A percentile compares a stretch with the other conserved stretches of the same genome.
These are phyloP conservation scores for Metarhizium humberi DNA, from an alignment of 2,329 filamentous ascomycete genomes.

Conservation along the genomic window DNA sequence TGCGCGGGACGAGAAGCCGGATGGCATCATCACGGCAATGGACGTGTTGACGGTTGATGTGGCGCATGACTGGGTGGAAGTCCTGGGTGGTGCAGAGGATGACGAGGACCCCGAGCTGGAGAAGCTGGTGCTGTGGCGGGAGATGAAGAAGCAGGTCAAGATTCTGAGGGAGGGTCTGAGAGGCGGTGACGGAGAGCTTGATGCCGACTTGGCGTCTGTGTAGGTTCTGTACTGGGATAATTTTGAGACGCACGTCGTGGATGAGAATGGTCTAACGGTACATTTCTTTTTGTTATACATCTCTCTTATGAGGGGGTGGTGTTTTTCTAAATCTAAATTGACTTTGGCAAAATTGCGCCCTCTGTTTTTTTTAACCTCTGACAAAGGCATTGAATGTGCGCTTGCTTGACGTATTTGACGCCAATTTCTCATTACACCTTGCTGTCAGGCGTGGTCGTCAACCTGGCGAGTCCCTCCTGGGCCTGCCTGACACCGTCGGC, in stretches of 20 bases:
- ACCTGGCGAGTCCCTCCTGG: conserved; percentile 35
- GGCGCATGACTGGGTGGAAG: conserved; percentile 29
- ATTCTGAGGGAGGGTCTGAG: conserved; percentile 52
- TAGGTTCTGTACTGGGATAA: background rate
- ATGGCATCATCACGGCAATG: background rate
- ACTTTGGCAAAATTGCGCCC: no score
- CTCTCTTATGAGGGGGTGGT: no score
- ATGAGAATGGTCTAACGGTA: background rate
- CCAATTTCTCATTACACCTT: background rate
- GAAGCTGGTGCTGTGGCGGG: conserved; percentile 46
- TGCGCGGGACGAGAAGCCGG: conserved; percentile 25
- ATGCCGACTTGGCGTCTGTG: background rate
- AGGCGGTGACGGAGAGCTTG: conserved; percentile 14
- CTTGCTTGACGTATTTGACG: no score
- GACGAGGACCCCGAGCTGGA: conserved; percentile 32
- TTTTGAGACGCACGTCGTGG: background rate
- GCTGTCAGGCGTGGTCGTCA: conserved; percentile 10
- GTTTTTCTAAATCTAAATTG: no score
- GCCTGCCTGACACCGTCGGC: conserved; percentile 42
- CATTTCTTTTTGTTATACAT: no score
- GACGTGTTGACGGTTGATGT: conserved; percentile 16
- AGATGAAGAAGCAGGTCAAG: conserved; percentile 54
- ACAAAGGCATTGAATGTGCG: no score
- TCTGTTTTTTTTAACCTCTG: no score
- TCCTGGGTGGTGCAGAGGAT: conserved; percentile 14